These are phyloP conservation scores for Tulasnella calospora DNA, from an alignment of 768 basidiomycete species.

Conservation along the genomic window DNA sequence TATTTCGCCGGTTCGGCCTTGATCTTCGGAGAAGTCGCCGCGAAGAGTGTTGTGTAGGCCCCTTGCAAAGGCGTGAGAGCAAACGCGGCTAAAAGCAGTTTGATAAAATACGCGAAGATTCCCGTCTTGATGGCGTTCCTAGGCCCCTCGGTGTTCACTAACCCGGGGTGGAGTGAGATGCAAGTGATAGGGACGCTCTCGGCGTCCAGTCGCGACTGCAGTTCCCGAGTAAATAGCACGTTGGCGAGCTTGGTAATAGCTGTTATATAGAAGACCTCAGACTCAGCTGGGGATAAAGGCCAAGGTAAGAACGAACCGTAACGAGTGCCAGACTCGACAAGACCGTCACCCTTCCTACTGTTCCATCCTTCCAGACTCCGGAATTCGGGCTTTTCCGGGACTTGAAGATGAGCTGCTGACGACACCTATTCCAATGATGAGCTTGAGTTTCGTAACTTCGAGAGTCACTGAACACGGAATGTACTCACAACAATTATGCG, in stretches of 20 bases:
- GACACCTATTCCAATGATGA: neutral
- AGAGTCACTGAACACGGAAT: neutral
- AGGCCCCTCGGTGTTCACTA: constrained; percentile 38
- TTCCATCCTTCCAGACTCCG: constrained; percentile 4
- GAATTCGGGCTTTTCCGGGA: neutral
- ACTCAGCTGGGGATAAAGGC: neutral
- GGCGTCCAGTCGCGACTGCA: constrained; percentile 47
- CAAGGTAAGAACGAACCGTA: neutral
- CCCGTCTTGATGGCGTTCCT: neutral
- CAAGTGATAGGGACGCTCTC: constrained; percentile 40
- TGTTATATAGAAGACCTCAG: constrained; percentile 29
- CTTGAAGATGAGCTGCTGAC: neutral
- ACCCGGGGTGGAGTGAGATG: constrained; percentile 45
- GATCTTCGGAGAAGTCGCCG: constrained; percentile 20
- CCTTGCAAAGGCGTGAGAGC: constrained; percentile 7
- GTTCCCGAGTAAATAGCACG: constrained; percentile 47
- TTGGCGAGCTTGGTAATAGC: constrained; percentile 51
- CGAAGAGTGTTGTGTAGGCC: constrained; percentile 19
- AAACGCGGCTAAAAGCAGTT: neutral
- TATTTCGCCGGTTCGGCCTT: neutral
- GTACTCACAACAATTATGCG: constrained; percentile 53
- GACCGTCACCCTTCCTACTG: neutral
- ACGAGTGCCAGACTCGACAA: neutral
- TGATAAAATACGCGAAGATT: neutral
- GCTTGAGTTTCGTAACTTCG: neutral